Conservation (phyloP, 345 rosid species). For the Moricandia moricandioides region DNA sequence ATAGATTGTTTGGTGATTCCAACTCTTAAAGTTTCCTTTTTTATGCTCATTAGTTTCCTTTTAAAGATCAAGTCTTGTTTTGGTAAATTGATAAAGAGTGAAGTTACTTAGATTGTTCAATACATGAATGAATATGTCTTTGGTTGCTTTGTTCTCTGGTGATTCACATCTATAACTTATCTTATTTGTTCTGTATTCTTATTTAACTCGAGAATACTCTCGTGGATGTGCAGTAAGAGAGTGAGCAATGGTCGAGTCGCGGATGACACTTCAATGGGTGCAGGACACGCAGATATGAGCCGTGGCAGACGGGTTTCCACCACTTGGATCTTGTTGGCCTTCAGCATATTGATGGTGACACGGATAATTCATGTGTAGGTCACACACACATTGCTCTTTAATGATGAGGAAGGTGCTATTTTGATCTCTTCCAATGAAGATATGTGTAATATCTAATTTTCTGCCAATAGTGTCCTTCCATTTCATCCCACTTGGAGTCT, state of each 20-base stretch:
- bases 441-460: slow-evolving; percentile 7
- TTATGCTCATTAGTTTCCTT: background rate
- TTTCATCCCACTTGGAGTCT: background rate
- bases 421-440: slow-evolving; percentile 11
- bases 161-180: background rate
- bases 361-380: slow-evolving; percentile 15
- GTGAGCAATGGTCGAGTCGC: slow-evolving; percentile 25
- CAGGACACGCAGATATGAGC: slow-evolving; percentile 24
- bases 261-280: slow-evolving; percentile 22
- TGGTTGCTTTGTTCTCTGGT: background rate
- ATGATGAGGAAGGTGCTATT: background rate
- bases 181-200: background rate
- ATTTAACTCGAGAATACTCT: background rate
- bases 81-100: background rate
- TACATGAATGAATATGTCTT: background rate
- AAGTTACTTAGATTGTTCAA: background rate
- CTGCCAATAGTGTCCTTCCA: background rate
- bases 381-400: background rate
- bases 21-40: background rate
- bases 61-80: background rate
- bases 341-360: slow-evolving; percentile 18
- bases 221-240: background rate
- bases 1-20: background rate
- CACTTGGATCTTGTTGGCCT: slow-evolving; percentile 24
- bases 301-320: slow-evolving; percentile 5